Conservation (phyloP, 2,329 filamentous ascomycete species). For the Aspergillus caelatus region DNA sequence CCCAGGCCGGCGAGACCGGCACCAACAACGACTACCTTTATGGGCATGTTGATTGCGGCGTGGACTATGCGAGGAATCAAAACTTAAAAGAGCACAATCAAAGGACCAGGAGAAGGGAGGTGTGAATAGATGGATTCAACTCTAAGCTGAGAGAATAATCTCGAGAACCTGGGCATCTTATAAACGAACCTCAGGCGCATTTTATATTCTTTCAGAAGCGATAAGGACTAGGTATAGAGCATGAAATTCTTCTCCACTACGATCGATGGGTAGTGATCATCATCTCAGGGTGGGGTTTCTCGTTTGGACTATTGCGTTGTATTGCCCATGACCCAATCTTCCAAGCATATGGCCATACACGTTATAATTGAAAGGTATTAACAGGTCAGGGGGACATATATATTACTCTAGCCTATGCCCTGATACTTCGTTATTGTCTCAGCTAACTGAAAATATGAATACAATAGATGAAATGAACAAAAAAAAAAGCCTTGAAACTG, state of each 20-base stretch:
- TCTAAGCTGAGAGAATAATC: not conserved
- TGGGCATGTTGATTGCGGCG: constrained; percentile 1
- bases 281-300: not conserved
- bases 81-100: not conserved
- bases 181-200: not conserved
- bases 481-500: too few relatives aligned
- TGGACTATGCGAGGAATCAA: too few relatives aligned
- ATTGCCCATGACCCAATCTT: not conserved
- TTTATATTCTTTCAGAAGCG: not conserved
- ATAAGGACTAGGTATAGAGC: not conserved
- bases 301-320: not conserved
- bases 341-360: not conserved
- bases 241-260: not conserved
- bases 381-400: not conserved
- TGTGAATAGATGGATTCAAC: not conserved
- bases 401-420: not conserved
- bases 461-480: too few relatives aligned
- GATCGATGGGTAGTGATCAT: not conserved
- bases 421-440: not conserved
- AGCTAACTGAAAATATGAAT: too few relatives aligned
- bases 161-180: not conserved
- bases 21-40: constrained; percentile 14
- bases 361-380: not conserved
- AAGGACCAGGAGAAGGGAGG: not conserved
- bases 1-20: constrained; percentile 14